A percentile compares a stretch with the other conserved stretches of the same genome.
These are phyloP conservation scores for Marchantia paleacea DNA, from an alignment of 225 moss, liverwort and hornwort genomes.

Conservation along the genomic window DNA sequence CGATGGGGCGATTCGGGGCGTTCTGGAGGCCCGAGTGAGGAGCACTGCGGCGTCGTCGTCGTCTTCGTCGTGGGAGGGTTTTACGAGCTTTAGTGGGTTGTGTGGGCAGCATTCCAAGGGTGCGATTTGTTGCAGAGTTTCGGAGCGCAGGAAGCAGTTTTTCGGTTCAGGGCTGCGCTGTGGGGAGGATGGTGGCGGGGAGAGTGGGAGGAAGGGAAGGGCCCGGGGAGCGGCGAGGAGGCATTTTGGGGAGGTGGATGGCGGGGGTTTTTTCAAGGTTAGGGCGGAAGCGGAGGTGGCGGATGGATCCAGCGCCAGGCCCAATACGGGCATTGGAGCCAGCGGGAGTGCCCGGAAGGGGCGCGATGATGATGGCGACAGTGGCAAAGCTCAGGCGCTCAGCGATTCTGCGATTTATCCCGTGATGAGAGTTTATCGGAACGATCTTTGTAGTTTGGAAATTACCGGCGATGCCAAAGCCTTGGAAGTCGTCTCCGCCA, in stretches of 20 bases:
- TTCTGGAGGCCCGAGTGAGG: not conserved
- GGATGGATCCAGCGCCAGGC: constrained; percentile 23
- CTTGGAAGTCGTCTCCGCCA: constrained; percentile 59
- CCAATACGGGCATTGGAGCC: constrained; percentile 22
- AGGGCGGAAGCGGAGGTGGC: constrained; percentile 40
- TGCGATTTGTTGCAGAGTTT: not conserved
- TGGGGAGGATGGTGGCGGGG: constrained; percentile 4
- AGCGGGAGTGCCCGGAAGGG: constrained; percentile 25
- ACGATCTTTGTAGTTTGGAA: constrained; percentile 64
- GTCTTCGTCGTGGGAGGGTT: not conserved
- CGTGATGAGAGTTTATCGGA: constrained; percentile 62
- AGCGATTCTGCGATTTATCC: constrained; percentile 46
- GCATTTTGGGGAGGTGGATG: not conserved
- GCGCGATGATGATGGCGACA: constrained; percentile 31
- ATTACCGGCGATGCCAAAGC: constrained; percentile 71
- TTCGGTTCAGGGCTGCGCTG: not conserved
- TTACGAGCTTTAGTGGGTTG: not conserved
- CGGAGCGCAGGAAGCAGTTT: not conserved
- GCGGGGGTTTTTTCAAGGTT: not conserved
- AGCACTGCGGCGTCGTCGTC: not conserved
- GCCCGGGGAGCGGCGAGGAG: not conserved
- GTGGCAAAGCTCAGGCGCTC: constrained; percentile 36
- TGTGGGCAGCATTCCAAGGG: not conserved
- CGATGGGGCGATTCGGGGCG: constrained; percentile 16
- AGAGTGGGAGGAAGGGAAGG: not conserved